phyloP scores from a whole-genome alignment of 177 flowering plant genomes.

The Tripterygium wilfordii region DNA sequence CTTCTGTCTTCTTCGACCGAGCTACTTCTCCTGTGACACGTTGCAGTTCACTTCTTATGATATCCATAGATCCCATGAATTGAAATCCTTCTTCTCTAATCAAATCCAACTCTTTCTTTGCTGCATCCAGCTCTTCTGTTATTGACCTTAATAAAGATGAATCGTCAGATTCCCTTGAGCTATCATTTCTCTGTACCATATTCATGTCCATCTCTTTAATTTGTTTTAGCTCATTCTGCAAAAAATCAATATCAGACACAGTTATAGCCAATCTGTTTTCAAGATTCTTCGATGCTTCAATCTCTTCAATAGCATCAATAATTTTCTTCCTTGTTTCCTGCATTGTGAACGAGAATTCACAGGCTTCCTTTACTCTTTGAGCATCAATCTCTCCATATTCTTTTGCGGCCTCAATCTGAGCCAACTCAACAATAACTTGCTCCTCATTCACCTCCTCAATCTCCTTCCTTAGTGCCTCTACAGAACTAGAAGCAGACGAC shows the following conservation, averaged over 20 bases:
- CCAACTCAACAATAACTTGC: conserved; percentile 75
- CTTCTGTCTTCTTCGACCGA: conserved; percentile 33
- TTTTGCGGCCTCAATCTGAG: conserved; percentile 70
- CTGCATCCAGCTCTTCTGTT: conserved; percentile 44
- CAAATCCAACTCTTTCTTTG: conserved; percentile 50
- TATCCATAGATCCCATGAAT: conserved; percentile 82
- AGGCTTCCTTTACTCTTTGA: conserved; percentile 42
- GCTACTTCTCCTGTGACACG: conserved; percentile 39
- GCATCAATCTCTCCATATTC: conserved; percentile 53
- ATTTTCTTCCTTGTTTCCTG: conserved; percentile 39
- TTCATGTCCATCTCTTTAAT: conserved; percentile 44
- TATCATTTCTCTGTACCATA: conserved; percentile 14
- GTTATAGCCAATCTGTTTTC: conserved; percentile 44
- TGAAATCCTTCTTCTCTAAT: conserved; percentile 61
- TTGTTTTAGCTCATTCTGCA: conserved; percentile 49
- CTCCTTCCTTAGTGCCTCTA: conserved; percentile 45
- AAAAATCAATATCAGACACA: conserved; percentile 42
- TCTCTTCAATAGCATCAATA: conserved; percentile 32
- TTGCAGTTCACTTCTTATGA: conserved; percentile 56
- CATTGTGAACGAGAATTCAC: conserved; percentile 27
- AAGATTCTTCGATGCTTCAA: conserved; percentile 39
- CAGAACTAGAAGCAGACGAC: conserved; percentile 22
- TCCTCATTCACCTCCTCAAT: conserved; percentile 75
- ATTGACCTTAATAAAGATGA: conserved; percentile 22
- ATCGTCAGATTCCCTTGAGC: conserved; percentile 18